Percentiles rank a stretch among this genome's conserved stretches.
phyloP scores from a whole-genome alignment of 345 rosid genomes.

The Euphorbia lathyris region DNA sequence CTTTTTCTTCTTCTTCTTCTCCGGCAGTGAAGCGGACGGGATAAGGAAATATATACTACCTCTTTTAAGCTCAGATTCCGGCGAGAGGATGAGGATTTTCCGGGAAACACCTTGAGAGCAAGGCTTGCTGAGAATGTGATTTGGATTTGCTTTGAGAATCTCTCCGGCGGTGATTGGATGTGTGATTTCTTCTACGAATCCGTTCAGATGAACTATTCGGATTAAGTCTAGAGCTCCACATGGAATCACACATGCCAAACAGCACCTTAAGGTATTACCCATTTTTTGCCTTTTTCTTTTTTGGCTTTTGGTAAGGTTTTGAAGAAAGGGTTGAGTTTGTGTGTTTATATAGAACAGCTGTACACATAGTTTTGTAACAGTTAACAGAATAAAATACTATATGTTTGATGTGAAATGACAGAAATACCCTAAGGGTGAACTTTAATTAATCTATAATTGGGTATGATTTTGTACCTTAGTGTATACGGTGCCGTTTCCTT shows the following conservation, averaged over 20 bases:
- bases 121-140: constrained; percentile 82
- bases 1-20: constrained; percentile 34
- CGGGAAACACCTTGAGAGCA: constrained; percentile 73
- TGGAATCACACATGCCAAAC: constrained; percentile 91
- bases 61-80: constrained; percentile 81
- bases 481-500: background rate
- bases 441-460: background rate
- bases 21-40: constrained; percentile 54
- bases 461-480: background rate
- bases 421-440: background rate
- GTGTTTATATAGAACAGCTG: background rate
- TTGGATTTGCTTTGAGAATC: constrained; percentile 72
- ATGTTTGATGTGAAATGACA: background rate
- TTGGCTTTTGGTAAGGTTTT: background rate
- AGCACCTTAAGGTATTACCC: constrained; percentile 92
- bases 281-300: constrained; percentile 19
- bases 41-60: constrained; percentile 89
- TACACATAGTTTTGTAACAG: too few relatives aligned
- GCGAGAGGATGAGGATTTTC: constrained; percentile 69
- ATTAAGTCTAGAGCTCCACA: constrained; percentile 95
- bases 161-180: constrained; percentile 74
- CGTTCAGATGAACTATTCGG: constrained; percentile 83
- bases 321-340: background rate
- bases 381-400: background rate
- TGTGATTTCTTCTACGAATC: constrained; percentile 75